Evolutionary conservation across 441 rosid species (phyloP), one percentile per base, ranked within the genome.

Genomic region (Bocquillonia castaneifolia): DNA sequence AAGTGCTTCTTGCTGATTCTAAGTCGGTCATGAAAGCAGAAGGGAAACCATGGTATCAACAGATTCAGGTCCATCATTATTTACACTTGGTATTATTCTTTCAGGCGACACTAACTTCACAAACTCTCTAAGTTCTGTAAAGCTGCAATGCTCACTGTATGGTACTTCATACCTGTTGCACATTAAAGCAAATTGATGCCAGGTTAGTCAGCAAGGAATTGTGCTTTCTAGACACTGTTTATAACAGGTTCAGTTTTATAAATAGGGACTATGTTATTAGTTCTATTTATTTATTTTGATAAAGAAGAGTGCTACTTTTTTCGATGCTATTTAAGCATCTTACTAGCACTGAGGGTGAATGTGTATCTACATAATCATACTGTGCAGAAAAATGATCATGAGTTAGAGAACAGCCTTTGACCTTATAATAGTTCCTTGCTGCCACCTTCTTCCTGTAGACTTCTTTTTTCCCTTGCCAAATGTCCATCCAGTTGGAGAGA

Each of bases 391-490:
- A 31, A 13, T 15, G 39, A 26, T 28, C 32, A 47, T 32, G 52
- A 45, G 34, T 52, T 44, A 37, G n/a, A 61, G 57, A 65, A 0
- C n/a, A 31, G 62, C 37, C 52, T 3, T 68, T 72, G 75, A 91
- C 99, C 96, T 87, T 74, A 93, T 93, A 65, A 93, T 82, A 65
- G 99, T 93, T 69, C 96, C 99, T 82, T 89, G 99, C 79, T 91
- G 95, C 82, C 83, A 86, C 73, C 89, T 84, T 82, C 91, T 89
- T 37, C 99, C 95, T 0, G 93, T 84, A 32, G 90, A 81, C 73
- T 88, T 91, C 87, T 89, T 89, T 81, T 88, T 92, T 26, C 91
- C 85, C 74, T 88, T 93, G 23, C 96, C 88, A 65, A 86, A 84
- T 59, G 92, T 74, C 97, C 99, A 93, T 17, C 99, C 99, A 70